Base-by-base conservation (phyloP, 2,329 filamentous ascomycete species). In the Xylaria digitata region DNA sequence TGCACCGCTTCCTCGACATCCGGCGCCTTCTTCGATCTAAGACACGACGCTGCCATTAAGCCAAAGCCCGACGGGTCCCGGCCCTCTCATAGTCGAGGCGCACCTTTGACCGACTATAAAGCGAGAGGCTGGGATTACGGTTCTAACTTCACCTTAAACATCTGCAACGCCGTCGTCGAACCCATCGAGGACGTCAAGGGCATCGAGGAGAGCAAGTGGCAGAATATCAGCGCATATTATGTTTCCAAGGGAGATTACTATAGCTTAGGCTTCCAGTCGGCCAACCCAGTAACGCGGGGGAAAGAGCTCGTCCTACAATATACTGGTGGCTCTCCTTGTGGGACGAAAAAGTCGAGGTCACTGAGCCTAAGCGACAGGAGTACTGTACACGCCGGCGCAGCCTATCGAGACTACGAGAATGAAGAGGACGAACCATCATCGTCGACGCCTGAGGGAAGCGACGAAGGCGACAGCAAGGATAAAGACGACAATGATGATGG, bases 121-220 rank as follows among this genome's bases (percentile, higher is more conserved):
- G 88, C 90, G 7, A 86, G 86, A 66, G 92, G 92, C 40, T 91
- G 89, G 77, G 92, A 95, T 79, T 92, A 94, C 72, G 88, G 87
- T 69, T 87, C 88, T 70, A 95, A 95, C 81, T 96, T 96, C 75
- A 95, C 92, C 1, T 77, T 95, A 74, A 96, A 96, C 80, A 90
- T 96, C 73, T 96, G 92, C 81, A 89, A 85, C 42, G 84, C 91
- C 1, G 90, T 94, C n/a, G 85, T 94, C 17, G 87, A 91, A 72
- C 82, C 86, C 17, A 82, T 91, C 21, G 81, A 85, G 49, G 82
- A 88, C 68, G 86, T 92, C 9, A 84, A 87, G 11, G 91, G 90
- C n/a, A 78, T 94, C 3, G 84, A 89, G 50, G 83, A 86, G 78
- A 77, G 78, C 62, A 74, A 83, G 54, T 92, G 89, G 89, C 82